Evolutionary conservation across 805 yeast genomes (phyloP), one percentile per base, ranked within the genome.

Genomic region (Nakazawaea laoshanensis): DNA sequence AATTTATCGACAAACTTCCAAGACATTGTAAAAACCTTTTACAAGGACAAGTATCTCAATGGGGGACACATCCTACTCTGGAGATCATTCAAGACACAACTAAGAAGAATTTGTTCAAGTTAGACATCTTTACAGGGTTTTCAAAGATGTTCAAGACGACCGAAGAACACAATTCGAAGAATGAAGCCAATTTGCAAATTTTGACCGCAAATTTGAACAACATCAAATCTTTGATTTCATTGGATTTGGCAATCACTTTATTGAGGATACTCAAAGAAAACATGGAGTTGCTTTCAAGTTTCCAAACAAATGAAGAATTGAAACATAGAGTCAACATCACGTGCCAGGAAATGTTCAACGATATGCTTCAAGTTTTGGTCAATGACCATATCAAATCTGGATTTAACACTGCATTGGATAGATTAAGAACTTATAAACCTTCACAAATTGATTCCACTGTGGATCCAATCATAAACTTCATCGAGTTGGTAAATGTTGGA

Each of bases 401-500:
- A 0, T 92, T 92, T 51, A 77, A 75, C 25, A 80, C 75, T 44
- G 96, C 97, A 0, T 61, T 88, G 32, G 60, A 57, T 1, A 70
- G 87, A 33, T 59, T 89, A 37, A 68, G 74, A 35, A 69, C 74
- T 23, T 89, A 87, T 46, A 77, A 81, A 39, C 89, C 95, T 0
- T 50, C 59, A 21, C 55, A 55, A 30, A 42, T 48, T 30, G 37
- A 48, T 16, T 40, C 36, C 15, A 63, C 68, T 6, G 78, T 83
- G n/a, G 94, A 82, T 41, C 97, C 97, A 0, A 63, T 89, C 33
- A 80, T 80, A 0, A 74, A 83, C 28, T 89, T 92, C 46, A 81
- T 94, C 12, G 96, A 89, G 50, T 66, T 92, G 36, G 92, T 92
- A 22, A 92, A 88, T 45, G 77, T 85, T 39, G 96, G 96, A 4